Evolutionary conservation across 2,329 filamentous ascomycete genomes (phyloP), one percentile per base, ranked within the genome.

Genomic region (Penicillium rolfsii): DNA sequence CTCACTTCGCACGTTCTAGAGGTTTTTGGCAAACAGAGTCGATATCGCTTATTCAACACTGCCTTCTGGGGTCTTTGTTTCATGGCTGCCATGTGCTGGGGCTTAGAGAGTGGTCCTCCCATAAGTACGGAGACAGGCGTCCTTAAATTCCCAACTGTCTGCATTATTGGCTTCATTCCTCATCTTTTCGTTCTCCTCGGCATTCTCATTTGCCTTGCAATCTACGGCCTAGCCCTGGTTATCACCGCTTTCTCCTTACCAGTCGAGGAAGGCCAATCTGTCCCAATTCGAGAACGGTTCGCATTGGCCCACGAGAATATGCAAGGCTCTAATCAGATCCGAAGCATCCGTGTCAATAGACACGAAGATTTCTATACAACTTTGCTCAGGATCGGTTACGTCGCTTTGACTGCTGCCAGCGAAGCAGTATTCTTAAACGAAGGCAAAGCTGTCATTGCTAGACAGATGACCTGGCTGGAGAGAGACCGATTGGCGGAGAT

Each of bases 281-380:
- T 79, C 30, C 81, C 82, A 1, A 74, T 85, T 57, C 77, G 76
- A 40, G 85, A 91, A 69, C 84, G 92, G 50, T 80, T 96, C 28
- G 73, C 78, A 1, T 82, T 85, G 53, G 93, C 94, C 0, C 92
- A 96, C 71, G 86, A 86, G 52, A 98, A 98, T 67, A 89, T 98
- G 83, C 93, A 97, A 76, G 93, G 93, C 2, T 95, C 95, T 61
- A 87, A 94, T 3, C 93, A 95, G 12, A 83, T 97, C 24, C 90
- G 90, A 1, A 89, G 90, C 41, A 86, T 97, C 40, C 87, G 89
- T 12, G 86, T 98, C 57, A 91, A 89, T 46, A 88, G 90, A 81
- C 88, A 92, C 58, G 96, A 98, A 82, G 95, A 99, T 74, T 97
- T 98, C 73, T 99, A 98, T 74, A 96, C 93, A 0, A 91, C 92